phyloP scores from a whole-genome alignment of 805 yeast genomes.

The Nakazawaea populi region DNA sequence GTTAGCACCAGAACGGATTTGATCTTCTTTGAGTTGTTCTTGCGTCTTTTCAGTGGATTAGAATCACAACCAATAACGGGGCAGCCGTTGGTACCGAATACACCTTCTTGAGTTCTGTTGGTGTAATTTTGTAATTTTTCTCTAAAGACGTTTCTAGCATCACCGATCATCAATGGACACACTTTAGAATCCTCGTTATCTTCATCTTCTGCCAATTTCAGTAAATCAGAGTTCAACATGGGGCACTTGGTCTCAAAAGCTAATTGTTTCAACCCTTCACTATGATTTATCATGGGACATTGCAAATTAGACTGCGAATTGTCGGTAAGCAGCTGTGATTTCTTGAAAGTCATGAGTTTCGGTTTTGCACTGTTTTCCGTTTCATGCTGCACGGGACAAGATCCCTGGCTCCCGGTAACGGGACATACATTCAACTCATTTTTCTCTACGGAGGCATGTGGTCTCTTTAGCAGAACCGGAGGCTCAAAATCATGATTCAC shows the following conservation, averaged over 20 bases:
- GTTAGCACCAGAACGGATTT: constrained; percentile 21
- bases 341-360: constrained; percentile 4
- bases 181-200: constrained; percentile 29
- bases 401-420: constrained; percentile 3
- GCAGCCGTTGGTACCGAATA: constrained; percentile 2
- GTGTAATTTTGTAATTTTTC: constrained; percentile 16
- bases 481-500: not conserved
- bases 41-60: constrained; percentile 4
- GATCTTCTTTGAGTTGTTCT: constrained; percentile 12
- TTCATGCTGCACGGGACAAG: constrained; percentile 4
- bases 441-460: not conserved
- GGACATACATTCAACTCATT: constrained; percentile 4
- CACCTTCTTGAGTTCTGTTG: not conserved
- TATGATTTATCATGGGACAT: constrained; percentile 10
- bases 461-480: constrained; percentile 6
- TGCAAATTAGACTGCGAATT: constrained; percentile 2
- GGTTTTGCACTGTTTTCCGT: not conserved
- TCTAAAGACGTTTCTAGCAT: constrained; percentile 30
- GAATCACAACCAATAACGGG: constrained; percentile 17
- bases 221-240: constrained; percentile 6
- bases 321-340: not conserved
- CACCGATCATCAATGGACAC: constrained; percentile 42
- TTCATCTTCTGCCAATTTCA: constrained; percentile 9
- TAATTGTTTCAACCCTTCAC: constrained; percentile 7
- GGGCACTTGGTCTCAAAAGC: constrained; percentile 9